Percentiles rank a stretch among this genome's conserved stretches.
Conservation (phyloP, 1,284 basidiomycete genomes). For the Tremellales sp. region DNA sequence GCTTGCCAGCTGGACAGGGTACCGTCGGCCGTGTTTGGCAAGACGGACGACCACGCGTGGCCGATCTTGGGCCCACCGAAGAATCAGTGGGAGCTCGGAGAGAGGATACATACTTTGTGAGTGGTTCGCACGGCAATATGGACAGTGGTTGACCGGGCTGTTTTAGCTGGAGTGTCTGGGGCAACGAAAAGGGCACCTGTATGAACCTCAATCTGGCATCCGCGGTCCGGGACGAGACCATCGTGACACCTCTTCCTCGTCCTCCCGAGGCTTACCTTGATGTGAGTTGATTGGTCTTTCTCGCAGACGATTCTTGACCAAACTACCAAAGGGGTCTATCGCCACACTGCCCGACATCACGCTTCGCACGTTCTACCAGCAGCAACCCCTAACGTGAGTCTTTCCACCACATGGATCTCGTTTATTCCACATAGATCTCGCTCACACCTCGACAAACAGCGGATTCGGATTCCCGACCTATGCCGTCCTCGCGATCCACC, state of each 20-base stretch:
- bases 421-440: too few species aligned
- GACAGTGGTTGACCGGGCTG: neutral
- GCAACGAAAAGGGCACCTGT: slow-evolving; percentile 17
- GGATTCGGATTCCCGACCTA: too few species aligned
- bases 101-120: slow-evolving; percentile 33
- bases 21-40: slow-evolving; percentile 11
- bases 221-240: slow-evolving; percentile 16
- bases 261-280: slow-evolving; percentile 13
- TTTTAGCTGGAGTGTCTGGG: slow-evolving; percentile 30
- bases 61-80: slow-evolving; percentile 17
- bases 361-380: slow-evolving; percentile 15
- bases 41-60: slow-evolving; percentile 3
- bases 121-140: too few species aligned
- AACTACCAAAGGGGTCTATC: slow-evolving; percentile 6
- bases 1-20: slow-evolving; percentile 25
- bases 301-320: too few species aligned
- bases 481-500: slow-evolving; percentile 8
- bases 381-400: too few species aligned
- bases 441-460: too few species aligned
- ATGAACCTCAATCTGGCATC: slow-evolving; percentile 17
- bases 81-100: slow-evolving; percentile 21
- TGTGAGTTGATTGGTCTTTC: slow-evolving; percentile 8
- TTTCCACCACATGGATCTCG: too few species aligned
- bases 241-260: slow-evolving; percentile 25
- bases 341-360: slow-evolving; percentile 11